Evolutionary conservation across 805 yeast genomes (phyloP), one percentile per base, ranked within the genome.

Genomic region (Wickerhamomyces canadensis): DNA sequence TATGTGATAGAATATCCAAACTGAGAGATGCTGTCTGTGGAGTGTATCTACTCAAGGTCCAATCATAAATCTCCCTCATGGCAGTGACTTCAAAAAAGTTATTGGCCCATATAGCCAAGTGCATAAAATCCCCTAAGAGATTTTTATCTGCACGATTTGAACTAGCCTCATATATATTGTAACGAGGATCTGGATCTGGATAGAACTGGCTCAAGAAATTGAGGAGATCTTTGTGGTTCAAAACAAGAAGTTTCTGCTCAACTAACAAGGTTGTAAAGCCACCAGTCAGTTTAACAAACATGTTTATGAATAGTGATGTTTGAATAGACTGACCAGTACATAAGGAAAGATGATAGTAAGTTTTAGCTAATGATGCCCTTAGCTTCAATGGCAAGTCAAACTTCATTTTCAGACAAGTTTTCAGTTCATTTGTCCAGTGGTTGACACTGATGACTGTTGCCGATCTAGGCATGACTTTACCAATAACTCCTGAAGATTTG

Each of bases 341-440:
- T 19, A 88, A 61, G 27, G 85, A 70, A 19, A 93, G 66, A 14
- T 83, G 75, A 51, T 78, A 88, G 54, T 76, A 89, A 2, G 85
- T 84, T 38, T 67, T 66, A 1, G 86, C 78, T 29, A 91, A 66
- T 1, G 74, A 63, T 17, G 78, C 68, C 37, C 88, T 71, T 33
- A 80, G 59, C 2, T 67, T 47, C 11, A 86, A 49, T 0, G 98
- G 97, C 64, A 91, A 70, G 36, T 82, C 83, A 50, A 83, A 78
- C 49, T 85, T 84, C 77, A 83, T 80, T 48, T 74, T 74, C 37
- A 87, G 57, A 74, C 96, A 82, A 28, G 82, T 80, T 35, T 76
- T 72, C 44, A 91, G 68, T 56, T 88, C 97, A 37, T 82, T 79
- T 0, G 96, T 82, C 95, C 96, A 89, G 41, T 82, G 84, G 36